Conservation (phyloP, 2,329 filamentous ascomycete genomes). For the Exserohilum turcica region DNA sequence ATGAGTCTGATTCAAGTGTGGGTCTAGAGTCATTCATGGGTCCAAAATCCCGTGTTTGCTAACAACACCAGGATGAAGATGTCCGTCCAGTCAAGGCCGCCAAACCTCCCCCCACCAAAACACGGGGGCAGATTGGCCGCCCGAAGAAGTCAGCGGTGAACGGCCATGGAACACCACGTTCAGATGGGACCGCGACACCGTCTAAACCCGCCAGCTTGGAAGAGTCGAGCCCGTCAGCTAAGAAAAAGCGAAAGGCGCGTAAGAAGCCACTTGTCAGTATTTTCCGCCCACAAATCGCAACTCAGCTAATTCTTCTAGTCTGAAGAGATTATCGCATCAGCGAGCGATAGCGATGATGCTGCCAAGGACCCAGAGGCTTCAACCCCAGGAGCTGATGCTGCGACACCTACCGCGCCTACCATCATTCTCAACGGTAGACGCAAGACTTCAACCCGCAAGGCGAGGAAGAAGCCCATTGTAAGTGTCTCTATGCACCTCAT, state of each 20-base stretch:
- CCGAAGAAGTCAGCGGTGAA: constrained; percentile 36
- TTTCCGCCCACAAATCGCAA: neutral
- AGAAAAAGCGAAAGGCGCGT: constrained; percentile 35
- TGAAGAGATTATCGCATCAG: constrained; percentile 38
- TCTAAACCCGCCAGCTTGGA: constrained; percentile 22
- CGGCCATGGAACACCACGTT: constrained; percentile 26
- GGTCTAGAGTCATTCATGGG: constrained; percentile 12
- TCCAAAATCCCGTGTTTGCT: constrained; percentile 13
- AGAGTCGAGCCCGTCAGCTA: constrained; percentile 29
- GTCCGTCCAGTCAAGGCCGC: constrained; percentile 14
- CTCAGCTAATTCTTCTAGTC: constrained; percentile 30
- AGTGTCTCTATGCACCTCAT: constrained; percentile 12
- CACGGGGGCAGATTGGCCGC: constrained; percentile 28
- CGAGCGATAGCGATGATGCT: constrained; percentile 31
- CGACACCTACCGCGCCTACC: constrained; percentile 16
- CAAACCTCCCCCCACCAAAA: constrained; percentile 25
- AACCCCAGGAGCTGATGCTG: constrained; percentile 12
- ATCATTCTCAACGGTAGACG: constrained; percentile 27
- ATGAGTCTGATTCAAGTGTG: constrained; percentile 38
- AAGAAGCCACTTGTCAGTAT: constrained; percentile 38
- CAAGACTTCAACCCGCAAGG: constrained; percentile 33
- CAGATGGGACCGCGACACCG: constrained; percentile 23
- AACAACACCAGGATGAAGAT: constrained; percentile 36
- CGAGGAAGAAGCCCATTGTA: constrained; percentile 40
- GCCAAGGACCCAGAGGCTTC: constrained; percentile 20